A percentile compares a stretch with the other conserved stretches of the same genome.
Evolutionary conservation across 2,329 filamentous ascomycete genomes (phyloP).

Genomic region (Zymoseptoria brevis): DNA sequence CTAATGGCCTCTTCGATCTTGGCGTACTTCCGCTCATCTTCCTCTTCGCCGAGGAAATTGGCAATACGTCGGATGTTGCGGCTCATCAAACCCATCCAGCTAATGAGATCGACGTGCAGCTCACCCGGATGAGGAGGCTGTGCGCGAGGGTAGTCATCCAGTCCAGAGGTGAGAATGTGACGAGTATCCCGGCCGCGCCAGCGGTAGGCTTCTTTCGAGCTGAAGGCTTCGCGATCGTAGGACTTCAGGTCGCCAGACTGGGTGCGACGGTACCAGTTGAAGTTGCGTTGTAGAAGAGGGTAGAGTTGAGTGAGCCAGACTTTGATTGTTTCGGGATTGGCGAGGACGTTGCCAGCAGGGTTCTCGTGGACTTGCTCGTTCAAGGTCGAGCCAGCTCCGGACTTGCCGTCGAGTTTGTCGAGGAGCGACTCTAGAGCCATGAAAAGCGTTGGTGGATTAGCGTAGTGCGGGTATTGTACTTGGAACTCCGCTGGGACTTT

Average conservation of each 20-base stretch:
- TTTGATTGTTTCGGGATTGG: slow-evolving; percentile 59
- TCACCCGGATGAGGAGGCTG: slow-evolving; percentile 93
- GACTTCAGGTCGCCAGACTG: slow-evolving; percentile 83
- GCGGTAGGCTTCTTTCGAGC: slow-evolving; percentile 83
- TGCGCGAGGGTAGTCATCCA: slow-evolving; percentile 92
- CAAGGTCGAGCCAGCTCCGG: slow-evolving; percentile 12
- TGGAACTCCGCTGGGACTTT: slow-evolving; percentile 93
- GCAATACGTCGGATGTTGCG: slow-evolving; percentile 77
- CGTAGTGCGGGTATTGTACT: slow-evolving; percentile 92
- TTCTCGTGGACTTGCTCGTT: slow-evolving; percentile 29
- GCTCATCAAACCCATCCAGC: slow-evolving; percentile 97
- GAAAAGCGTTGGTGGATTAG: slow-evolving; percentile 92
- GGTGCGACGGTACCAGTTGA: slow-evolving; percentile 89
- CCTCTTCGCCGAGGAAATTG: slow-evolving; percentile 60
- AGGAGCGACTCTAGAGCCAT: slow-evolving; percentile 79
- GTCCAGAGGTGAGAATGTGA: slow-evolving; percentile 84
- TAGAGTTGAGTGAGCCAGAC: slow-evolving; percentile 71
- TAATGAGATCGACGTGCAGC: slow-evolving; percentile 87
- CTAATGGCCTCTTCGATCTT: slow-evolving; percentile 68
- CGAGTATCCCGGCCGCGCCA: slow-evolving; percentile 85
- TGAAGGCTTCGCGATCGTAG: slow-evolving; percentile 78
- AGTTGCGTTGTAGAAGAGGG: slow-evolving; percentile 79
- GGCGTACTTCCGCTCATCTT: slow-evolving; percentile 67
- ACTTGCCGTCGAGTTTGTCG: slow-evolving; percentile 58
- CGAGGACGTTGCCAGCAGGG: slow-evolving; percentile 46